Percentiles rank a stretch among this genome's conserved stretches.
Conservation (phyloP, 441 rosid species). For the Pelargonium australe region DNA sequence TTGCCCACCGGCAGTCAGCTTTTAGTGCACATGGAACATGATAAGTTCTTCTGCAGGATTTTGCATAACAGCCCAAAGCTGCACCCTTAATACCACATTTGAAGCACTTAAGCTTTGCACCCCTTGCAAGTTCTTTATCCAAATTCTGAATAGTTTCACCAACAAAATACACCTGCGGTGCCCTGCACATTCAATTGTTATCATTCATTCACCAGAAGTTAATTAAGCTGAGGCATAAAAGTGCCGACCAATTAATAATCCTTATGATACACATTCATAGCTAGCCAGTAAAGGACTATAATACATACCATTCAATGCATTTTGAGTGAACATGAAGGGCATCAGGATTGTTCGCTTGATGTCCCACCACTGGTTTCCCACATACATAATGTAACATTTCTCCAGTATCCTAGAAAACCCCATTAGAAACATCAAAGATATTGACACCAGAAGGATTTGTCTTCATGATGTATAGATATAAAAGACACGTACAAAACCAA, state of each 20-base stretch:
- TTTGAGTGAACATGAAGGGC: conserved; percentile 61
- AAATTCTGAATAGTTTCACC: conserved; percentile 59
- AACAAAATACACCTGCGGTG: conserved; percentile 66
- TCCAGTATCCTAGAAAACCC: conserved; percentile 49
- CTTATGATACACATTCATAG: no score
- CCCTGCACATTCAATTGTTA: conserved; percentile 36
- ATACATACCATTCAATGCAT: conserved; percentile 70
- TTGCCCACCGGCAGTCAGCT: conserved; percentile 73
- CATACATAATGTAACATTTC: conserved; percentile 57
- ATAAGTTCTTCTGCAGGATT: conserved; percentile 72
- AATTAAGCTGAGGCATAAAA: no score
- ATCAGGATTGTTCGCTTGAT: conserved; percentile 35
- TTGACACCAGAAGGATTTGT: not conserved
- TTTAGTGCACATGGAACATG: conserved; percentile 75
- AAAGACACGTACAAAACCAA: not conserved
- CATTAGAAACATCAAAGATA: not conserved
- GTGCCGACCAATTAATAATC: not conserved
- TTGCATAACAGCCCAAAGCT: conserved; percentile 72
- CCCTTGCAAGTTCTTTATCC: conserved; percentile 66
- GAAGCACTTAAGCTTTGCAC: conserved; percentile 67
- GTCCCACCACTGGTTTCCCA: conserved; percentile 48
- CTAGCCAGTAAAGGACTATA: no score
- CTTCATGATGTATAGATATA: not conserved
- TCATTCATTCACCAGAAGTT: not conserved
- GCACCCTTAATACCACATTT: conserved; percentile 75